phyloP scores from a whole-genome alignment of 352 stramenopile genomes.

The Elongisporangium prolatum region DNA sequence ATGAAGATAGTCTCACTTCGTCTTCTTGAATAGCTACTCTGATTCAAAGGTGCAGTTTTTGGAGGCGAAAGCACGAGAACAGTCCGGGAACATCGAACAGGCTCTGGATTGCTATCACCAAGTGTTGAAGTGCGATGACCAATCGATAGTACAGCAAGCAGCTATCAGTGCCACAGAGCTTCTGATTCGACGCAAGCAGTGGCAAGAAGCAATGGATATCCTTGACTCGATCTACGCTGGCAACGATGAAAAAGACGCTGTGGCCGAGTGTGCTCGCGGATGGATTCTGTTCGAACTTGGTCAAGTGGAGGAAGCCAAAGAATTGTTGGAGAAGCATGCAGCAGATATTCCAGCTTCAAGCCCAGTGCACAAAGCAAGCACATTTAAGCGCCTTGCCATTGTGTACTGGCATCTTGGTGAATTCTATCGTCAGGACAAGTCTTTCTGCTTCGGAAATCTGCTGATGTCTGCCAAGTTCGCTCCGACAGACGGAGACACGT shows the following conservation, averaged over 20 bases:
- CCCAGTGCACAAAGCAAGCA: slow-evolving; percentile 19
- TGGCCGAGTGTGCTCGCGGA: slow-evolving; percentile 26
- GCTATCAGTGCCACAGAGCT: slow-evolving; percentile 42
- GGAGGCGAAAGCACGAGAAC: slow-evolving; percentile 43
- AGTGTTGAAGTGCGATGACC: slow-evolving; percentile 20
- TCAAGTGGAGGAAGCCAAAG: slow-evolving; percentile 26
- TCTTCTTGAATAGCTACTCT: slow-evolving; percentile 34
- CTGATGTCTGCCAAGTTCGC: slow-evolving; percentile 72
- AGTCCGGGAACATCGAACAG: slow-evolving; percentile 38
- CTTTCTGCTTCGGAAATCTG: slow-evolving; percentile 53
- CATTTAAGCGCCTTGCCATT: slow-evolving; percentile 68
- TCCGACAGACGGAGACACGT: slow-evolving; percentile 60
- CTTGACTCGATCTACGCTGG: slow-evolving; percentile 20
- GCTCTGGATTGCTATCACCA: slow-evolving; percentile 38
- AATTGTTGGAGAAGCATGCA: slow-evolving; percentile 31
- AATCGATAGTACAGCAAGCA: slow-evolving; percentile 21
- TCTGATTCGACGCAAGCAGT: slow-evolving; percentile 22
- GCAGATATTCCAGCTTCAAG: slow-evolving; percentile 17
- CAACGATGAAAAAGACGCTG: slow-evolving; percentile 16
- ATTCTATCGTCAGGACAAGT: slow-evolving; percentile 43
- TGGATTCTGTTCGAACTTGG: slow-evolving; percentile 47
- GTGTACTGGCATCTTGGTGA: slow-evolving; percentile 71
- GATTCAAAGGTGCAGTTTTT: slow-evolving; percentile 49
- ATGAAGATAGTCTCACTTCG: slow-evolving; percentile 1
- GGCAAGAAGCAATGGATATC: slow-evolving; percentile 23